Base-by-base conservation (phyloP, 2,329 filamentous ascomycete genomes). In the Dactylonectria macrodidyma region DNA sequence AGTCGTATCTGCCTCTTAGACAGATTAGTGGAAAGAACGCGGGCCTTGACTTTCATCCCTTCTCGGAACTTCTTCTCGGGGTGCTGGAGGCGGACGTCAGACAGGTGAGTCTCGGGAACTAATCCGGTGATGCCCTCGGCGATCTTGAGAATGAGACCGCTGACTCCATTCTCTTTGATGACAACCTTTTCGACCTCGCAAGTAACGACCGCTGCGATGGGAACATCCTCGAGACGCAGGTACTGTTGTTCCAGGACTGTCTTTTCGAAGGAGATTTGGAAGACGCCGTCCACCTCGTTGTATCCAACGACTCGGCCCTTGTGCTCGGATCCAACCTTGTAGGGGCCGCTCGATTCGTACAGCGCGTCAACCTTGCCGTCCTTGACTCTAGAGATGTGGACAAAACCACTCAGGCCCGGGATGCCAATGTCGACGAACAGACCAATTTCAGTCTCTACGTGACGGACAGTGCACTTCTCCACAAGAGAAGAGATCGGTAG, bases 61-160 rank as follows among this genome's bases (percentile, higher is more conserved):
- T 95, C 93, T 68, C 93, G 90, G 82, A 98, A 99, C 79, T 98
- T 98, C 85, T 95, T 97, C 81, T 99, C 96, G 0, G 96, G 96
- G 76, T 98, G 93, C 77, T 96, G 93, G 26, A 99, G 85, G 68
- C 90, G 90, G 14, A 96, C 89, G 79, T 99, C 97, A 52, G 96
- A 92, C 74, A 99, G 86, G 78, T 99, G 97, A 78, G 92, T 91
- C 76, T 95, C 93, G 3, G 95, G 89, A 2, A 98, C 95, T 65
- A 97, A 88, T n/a, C 95, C 96, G 58, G 90, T 92, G 71, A 99
- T 94, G 52, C 93, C 93, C 48, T 98, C 94, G 9, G 94, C 92
- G 59, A 99, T 82, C 74, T 93, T 93, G 59, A 98, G 88, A 30
- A 98, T 88, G 34, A 99, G 82, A 30, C 95, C 95, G 66, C 90